phyloP scores from a whole-genome alignment of 2,329 filamentous ascomycete species.

The Penicillium vulpinum region DNA sequence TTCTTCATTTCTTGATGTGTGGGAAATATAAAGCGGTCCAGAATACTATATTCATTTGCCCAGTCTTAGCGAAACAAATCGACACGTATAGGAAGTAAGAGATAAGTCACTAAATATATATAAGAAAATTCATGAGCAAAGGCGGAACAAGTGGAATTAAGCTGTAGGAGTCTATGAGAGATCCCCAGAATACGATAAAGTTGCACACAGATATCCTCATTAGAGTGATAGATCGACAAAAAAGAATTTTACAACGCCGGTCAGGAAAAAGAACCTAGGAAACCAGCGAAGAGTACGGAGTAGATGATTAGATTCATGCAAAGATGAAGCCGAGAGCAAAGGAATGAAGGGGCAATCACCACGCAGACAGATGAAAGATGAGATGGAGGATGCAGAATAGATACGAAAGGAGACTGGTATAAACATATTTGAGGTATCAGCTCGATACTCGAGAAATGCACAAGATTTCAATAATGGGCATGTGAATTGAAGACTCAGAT shows the following conservation, averaged over 20 bases:
- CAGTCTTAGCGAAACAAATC: neutral
- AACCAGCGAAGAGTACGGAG: too few relatives aligned
- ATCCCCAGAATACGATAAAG: neutral
- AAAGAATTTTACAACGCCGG: neutral
- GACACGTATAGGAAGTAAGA: neutral
- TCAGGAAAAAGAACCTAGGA: neutral
- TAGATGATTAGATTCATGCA: neutral
- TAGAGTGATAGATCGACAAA: neutral
- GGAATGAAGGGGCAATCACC: neutral
- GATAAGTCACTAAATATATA: neutral
- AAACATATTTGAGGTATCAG: neutral
- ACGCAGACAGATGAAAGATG: neutral
- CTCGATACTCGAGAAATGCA: neutral
- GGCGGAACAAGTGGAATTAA: neutral
- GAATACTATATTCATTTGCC: neutral
- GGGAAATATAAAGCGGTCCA: too few relatives aligned
- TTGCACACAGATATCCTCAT: too few relatives aligned
- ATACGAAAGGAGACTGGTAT: conserved; percentile 1
- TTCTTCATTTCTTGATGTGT: too few relatives aligned
- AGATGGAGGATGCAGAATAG: neutral
- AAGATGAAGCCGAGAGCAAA: neutral
- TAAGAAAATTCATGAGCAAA: neutral
- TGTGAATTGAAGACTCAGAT: neutral
- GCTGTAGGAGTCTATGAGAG: neutral
- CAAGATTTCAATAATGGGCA: neutral